Percentiles rank a stretch among this genome's conserved stretches.
Evolutionary conservation across 148 eudicot genomes (phyloP).

Genomic region (Cornus controversa): DNA sequence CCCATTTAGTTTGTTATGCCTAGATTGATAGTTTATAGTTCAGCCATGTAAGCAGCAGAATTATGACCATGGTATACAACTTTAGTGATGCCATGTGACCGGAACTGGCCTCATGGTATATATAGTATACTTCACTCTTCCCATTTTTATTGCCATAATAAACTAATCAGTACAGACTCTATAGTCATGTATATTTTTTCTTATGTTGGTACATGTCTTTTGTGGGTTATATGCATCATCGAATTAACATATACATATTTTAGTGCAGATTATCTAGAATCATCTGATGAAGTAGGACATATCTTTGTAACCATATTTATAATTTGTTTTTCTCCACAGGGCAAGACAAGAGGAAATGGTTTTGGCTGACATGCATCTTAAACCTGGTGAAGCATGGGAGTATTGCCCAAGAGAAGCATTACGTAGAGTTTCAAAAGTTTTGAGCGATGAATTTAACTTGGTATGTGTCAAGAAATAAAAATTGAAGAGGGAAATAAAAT

Average conservation of each 20-base stretch:
- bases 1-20: background rate
- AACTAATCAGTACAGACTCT: no score
- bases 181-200: no score
- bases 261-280: constrained; percentile 75
- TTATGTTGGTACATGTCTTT: no score
- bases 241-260: background rate
- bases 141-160: background rate
- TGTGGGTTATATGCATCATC: background rate
- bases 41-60: background rate
- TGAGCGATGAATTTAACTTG: constrained; percentile 94
- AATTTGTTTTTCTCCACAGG: constrained; percentile 45
- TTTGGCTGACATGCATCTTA: constrained; percentile 85
- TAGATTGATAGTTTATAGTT: background rate
- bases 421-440: constrained; percentile 58
- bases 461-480: no score
- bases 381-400: constrained; percentile 91
- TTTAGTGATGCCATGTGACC: background rate
- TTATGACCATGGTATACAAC: background rate
- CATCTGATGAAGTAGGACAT: constrained; percentile 42
- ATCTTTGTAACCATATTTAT: background rate
- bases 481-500: no score
- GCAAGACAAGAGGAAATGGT: constrained; percentile 81
- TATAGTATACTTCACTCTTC: background rate
- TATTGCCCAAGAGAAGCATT: constrained; percentile 93
- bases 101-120: background rate